These are phyloP conservation scores for Xerophyta viscosa DNA, from an alignment of 106 monocot genomes.

Conservation along the genomic window DNA sequence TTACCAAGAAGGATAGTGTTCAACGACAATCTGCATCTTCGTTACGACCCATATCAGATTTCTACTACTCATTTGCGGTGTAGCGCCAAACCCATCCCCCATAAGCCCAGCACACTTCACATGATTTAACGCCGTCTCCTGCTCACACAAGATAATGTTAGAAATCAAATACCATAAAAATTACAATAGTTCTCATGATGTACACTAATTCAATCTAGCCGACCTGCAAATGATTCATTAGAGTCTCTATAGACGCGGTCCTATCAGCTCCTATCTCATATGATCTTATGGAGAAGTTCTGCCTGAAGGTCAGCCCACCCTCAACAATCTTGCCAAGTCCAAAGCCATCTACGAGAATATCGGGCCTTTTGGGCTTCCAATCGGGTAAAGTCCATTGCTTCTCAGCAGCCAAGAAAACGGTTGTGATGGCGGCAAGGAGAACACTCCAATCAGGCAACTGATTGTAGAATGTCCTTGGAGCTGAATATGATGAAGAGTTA, in stretches of 20 bases:
- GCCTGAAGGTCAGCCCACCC: constrained; percentile 61
- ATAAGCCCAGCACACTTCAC: constrained; percentile 57
- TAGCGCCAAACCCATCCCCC: constrained; percentile 85
- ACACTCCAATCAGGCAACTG: constrained; percentile 91
- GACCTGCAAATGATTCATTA: constrained; percentile 98
- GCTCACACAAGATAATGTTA: constrained; percentile 2
- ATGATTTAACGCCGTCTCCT: constrained; percentile 97
- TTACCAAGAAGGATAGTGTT: constrained; percentile 29
- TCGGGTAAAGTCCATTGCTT: constrained; percentile 81
- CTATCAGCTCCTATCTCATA: constrained; percentile 92
- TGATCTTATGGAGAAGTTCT: constrained; percentile 81
- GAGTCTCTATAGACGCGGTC: constrained; percentile 87
- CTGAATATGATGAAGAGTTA: no score
- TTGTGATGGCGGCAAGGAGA: constrained; percentile 79
- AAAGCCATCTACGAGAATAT: constrained; percentile 76
- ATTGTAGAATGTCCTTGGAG: constrained; percentile 78
- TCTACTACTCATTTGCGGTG: constrained; percentile 79
- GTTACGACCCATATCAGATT: constrained; percentile 69
- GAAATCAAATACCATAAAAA: not conserved
- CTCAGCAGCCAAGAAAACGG: constrained; percentile 80
- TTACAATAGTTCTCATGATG: not conserved
- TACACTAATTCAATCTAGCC: not conserved
- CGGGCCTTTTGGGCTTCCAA: constrained; percentile 82
- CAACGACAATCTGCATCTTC: constrained; percentile 28
- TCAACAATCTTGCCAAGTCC: constrained; percentile 57